Conservation (phyloP, 148 eudicot species). For the Rhododendron kiyosumense region DNA sequence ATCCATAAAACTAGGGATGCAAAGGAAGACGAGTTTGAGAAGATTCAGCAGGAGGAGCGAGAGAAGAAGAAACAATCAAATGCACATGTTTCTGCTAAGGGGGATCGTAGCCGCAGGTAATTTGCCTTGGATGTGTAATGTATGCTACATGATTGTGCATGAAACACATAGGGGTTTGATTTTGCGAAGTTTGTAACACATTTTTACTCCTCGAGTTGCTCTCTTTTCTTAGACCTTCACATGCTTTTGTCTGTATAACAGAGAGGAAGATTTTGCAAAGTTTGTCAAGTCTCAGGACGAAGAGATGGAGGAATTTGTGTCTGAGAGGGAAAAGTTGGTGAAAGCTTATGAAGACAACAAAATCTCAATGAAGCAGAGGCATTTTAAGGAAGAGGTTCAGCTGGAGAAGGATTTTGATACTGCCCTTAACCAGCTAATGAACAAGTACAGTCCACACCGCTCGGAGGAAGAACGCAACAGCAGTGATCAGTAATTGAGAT, state of each 20-base stretch:
- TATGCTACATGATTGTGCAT: not conserved
- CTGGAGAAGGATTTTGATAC: conserved; percentile 45
- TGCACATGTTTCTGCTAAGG: conserved; percentile 21
- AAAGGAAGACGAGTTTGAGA: conserved; percentile 65
- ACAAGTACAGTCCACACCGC: conserved; percentile 35
- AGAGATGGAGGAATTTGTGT: conserved; percentile 48
- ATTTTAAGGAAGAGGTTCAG: conserved; percentile 44
- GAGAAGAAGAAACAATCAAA: conserved; percentile 37
- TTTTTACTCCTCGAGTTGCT: not conserved
- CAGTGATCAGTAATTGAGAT: not conserved
- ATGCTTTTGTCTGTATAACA: conserved; percentile 7
- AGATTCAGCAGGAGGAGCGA: conserved; percentile 48
- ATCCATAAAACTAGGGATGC: conserved; percentile 45
- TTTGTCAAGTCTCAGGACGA: conserved; percentile 40
- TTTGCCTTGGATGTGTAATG: not conserved
- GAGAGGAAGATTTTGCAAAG: conserved; percentile 36
- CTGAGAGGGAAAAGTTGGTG: conserved; percentile 41
- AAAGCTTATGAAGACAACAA: conserved; percentile 30
- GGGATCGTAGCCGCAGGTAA: conserved; percentile 46
- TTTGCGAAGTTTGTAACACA: not conserved
- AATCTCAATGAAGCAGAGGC: conserved; percentile 46
- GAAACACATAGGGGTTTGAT: not conserved
- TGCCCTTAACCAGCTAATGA: conserved; percentile 40
- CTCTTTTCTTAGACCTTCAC: not conserved
- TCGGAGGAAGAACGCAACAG: not conserved